phyloP scores from a whole-genome alignment of 768 basidiomycete species.

The Tylopilus plumbeoviolaceoides region DNA sequence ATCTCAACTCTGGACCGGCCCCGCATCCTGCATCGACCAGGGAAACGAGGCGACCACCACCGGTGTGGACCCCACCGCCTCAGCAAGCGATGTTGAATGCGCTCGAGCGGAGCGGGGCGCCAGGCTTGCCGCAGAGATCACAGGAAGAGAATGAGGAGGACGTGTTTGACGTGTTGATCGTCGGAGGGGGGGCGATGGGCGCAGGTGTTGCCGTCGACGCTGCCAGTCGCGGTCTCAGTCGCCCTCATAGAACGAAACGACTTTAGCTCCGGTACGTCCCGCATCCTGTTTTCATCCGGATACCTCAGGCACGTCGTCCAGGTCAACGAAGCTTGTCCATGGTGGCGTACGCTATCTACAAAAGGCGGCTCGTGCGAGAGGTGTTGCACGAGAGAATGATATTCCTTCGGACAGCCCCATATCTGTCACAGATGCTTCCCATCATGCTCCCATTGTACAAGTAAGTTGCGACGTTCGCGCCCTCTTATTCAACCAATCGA shows the following conservation, averaged over 20 bases:
- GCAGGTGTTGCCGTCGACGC: constrained; percentile 97
- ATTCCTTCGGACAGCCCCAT: constrained; percentile 94
- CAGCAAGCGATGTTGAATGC: constrained; percentile 60
- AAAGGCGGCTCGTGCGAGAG: constrained; percentile 96
- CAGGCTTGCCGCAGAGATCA: constrained; percentile 12
- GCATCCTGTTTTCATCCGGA: no score
- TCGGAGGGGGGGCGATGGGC: constrained; percentile 95
- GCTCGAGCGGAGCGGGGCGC: constrained; percentile 31
- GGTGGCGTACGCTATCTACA: constrained; percentile 97
- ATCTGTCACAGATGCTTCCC: constrained; percentile 87
- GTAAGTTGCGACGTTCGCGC: constrained; percentile 33
- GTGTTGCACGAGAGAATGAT: constrained; percentile 90
- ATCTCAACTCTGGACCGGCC: constrained; percentile 68
- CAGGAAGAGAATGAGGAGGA: constrained; percentile 50
- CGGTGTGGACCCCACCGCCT: constrained; percentile 74
- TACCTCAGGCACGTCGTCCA: constrained; percentile 80
- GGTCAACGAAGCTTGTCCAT: constrained; percentile 97
- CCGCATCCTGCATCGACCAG: constrained; percentile 56
- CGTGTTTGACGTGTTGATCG: constrained; percentile 75
- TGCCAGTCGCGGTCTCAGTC: constrained; percentile 83
- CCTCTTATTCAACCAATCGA: constrained; percentile 3
- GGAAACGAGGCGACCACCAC: constrained; percentile 67
- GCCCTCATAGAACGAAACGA: constrained; percentile 93
- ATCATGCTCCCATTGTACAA: constrained; percentile 98
- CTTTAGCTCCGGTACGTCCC: constrained; percentile 68